These are phyloP conservation scores for Teunomyces pallodes DNA, from an alignment of 805 yeast genomes.

Conservation along the genomic window DNA sequence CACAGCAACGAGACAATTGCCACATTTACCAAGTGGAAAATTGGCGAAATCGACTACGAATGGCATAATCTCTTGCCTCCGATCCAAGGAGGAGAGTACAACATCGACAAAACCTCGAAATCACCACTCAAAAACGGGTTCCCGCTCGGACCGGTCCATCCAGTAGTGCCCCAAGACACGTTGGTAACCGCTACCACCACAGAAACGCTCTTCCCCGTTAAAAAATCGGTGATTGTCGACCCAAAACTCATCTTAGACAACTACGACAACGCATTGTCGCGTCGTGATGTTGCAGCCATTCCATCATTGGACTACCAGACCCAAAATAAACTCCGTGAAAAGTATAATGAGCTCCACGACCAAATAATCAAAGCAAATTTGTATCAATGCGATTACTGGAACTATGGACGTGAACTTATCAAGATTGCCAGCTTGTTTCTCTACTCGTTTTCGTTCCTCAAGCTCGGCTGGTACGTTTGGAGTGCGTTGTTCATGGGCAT, in stretches of 20 bases:
- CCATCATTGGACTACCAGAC: slow-evolving; percentile 71
- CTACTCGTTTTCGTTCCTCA: slow-evolving; percentile 49
- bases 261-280: slow-evolving; percentile 57
- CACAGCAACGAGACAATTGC: slow-evolving; percentile 59
- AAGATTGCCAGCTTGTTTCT: slow-evolving; percentile 57
- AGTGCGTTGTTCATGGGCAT: slow-evolving; percentile 69
- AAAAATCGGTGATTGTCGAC: slow-evolving; percentile 4
- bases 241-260: slow-evolving; percentile 40
- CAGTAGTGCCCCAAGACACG: slow-evolving; percentile 51
- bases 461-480: slow-evolving; percentile 40
- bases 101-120: slow-evolving; percentile 1
- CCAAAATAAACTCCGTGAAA: slow-evolving; percentile 53
- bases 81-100: slow-evolving; percentile 69
- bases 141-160: slow-evolving; percentile 41
- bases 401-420: slow-evolving; percentile 64
- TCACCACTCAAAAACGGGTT: slow-evolving; percentile 31
- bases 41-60: slow-evolving; percentile 60
- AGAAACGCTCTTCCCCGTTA: slow-evolving; percentile 33
- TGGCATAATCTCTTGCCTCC: slow-evolving; percentile 87
- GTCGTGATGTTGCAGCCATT: slow-evolving; percentile 50
- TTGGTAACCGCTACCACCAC: slow-evolving; percentile 39
- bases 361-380: slow-evolving; percentile 54
- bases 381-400: slow-evolving; percentile 72
- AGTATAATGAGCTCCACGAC: slow-evolving; percentile 61
- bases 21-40: slow-evolving; percentile 53